phyloP scores from a whole-genome alignment of 164 flowering plant species.

The Santalum album region DNA sequence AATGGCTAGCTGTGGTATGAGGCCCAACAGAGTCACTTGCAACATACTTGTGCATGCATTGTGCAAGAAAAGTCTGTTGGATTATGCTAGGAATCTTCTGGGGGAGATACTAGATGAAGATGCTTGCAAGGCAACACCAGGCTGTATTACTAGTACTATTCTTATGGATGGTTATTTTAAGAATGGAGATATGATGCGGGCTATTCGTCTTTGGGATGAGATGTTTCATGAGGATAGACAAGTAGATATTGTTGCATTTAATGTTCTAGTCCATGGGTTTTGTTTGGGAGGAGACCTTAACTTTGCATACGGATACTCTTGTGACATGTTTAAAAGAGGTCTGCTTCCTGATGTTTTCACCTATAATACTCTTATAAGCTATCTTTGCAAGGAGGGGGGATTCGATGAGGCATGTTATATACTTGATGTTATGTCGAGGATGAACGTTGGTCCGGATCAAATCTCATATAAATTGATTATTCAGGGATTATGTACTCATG shows the following conservation, averaged over 20 bases:
- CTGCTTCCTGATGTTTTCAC: constrained; percentile 52
- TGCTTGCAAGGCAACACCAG: constrained; percentile 18
- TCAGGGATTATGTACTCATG: constrained; percentile 49
- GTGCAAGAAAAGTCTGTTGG: constrained; percentile 50
- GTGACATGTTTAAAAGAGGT: constrained; percentile 44
- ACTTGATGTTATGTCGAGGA: constrained; percentile 31
- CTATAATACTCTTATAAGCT: constrained; percentile 52
- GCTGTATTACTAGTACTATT: constrained; percentile 56
- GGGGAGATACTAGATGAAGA: constrained; percentile 34
- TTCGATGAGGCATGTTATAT: constrained; percentile 47
- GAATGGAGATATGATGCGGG: constrained; percentile 36
- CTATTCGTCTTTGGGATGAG: constrained; percentile 40
- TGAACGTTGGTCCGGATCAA: constrained; percentile 57
- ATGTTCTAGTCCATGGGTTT: constrained; percentile 58
- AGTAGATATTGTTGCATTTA: constrained; percentile 51
- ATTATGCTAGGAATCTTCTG: constrained; percentile 44
- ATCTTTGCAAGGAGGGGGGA: constrained; percentile 48
- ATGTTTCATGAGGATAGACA: constrained; percentile 20
- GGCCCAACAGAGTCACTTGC: constrained; percentile 55
- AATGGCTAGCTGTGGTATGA: constrained; percentile 38
- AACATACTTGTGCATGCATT: constrained; percentile 63
- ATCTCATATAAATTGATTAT: constrained; percentile 53
- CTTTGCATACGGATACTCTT: constrained; percentile 28
- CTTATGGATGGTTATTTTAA: constrained; percentile 53
- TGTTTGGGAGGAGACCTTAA: constrained; percentile 25